phyloP scores from a whole-genome alignment of 1,284 basidiomycete genomes.

The Cystobasidiaceae sp. region DNA sequence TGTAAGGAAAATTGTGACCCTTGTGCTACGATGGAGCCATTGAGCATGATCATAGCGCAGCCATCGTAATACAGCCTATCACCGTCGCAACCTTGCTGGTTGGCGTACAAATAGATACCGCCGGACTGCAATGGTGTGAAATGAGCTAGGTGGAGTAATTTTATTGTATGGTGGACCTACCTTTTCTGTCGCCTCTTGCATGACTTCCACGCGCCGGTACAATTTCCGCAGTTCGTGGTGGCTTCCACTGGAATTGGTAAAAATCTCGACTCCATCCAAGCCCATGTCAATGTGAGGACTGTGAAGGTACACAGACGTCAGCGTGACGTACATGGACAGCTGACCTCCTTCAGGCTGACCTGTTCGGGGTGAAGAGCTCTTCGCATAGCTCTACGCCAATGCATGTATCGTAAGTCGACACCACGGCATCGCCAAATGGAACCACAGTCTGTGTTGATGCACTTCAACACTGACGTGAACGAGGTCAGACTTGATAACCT shows the following conservation, averaged over 20 bases:
- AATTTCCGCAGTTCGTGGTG: slow-evolving; percentile 97
- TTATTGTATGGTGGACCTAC: slow-evolving; percentile 51
- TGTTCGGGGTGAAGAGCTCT: slow-evolving; percentile 92
- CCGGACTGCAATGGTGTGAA: slow-evolving; percentile 61
- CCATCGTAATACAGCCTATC: slow-evolving; percentile 98
- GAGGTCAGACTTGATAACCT: neutral
- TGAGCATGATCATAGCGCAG: slow-evolving; percentile 89
- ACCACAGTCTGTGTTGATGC: slow-evolving; percentile 61
- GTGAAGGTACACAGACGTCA: neutral
- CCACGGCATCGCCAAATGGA: slow-evolving; percentile 89
- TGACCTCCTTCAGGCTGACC: slow-evolving; percentile 52
- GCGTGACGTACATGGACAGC: neutral
- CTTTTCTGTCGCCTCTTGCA: slow-evolving; percentile 94
- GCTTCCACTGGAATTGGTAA: slow-evolving; percentile 94
- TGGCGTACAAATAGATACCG: slow-evolving; percentile 94
- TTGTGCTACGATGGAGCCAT: slow-evolving; percentile 86
- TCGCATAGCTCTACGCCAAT: slow-evolving; percentile 95
- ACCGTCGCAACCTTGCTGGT: slow-evolving; percentile 98
- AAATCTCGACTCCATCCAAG: slow-evolving; percentile 95
- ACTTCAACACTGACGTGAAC: neutral
- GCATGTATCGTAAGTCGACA: slow-evolving; percentile 90
- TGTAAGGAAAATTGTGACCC: slow-evolving; percentile 92
- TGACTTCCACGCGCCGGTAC: slow-evolving; percentile 82
- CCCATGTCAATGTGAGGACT: slow-evolving; percentile 97
- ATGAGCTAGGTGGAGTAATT: slow-evolving; percentile 1